Base-by-base conservation (phyloP, 768 basidiomycete species). In the Polyporus arcularius region DNA sequence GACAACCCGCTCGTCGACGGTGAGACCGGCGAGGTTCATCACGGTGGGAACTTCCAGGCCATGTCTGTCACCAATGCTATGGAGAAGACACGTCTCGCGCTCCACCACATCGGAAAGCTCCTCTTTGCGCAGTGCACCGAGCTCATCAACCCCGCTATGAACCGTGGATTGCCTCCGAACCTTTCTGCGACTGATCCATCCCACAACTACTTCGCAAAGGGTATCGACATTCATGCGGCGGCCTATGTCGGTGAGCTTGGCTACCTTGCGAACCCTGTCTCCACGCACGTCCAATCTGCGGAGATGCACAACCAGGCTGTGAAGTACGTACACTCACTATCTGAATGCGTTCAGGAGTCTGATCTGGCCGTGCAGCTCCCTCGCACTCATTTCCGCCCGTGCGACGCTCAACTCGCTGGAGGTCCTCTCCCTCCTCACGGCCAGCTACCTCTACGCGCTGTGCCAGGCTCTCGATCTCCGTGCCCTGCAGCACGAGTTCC, bases 301-400 rank as follows among this genome's bases (percentile, higher is more conserved):
- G 92, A 95, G 75, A 92, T 94, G 89, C 90, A 93, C 70, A 95
- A 95, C 66, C 93, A 95, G 73, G 89, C 93, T 46, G 84, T 95
- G 73, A 95, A 95, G 90, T 92, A 64, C 61, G 89, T 78, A 43
- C 47, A 28, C 4, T 11, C 3, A 42, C 39, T 31, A 21, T 15
- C 11, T 52, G 46, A 4, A 30, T 41, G 6, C 9, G 16, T 50
- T n/a, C 53, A 18, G 43, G 46, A 35, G 8, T 64, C 60, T 70
- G 18, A 69, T 62, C 40, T 46, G 53, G 16, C 52, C 10, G 7
- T 56, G 32, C 65, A 92, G 90, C 72, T 94, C 92, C 5, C 79
- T 95, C 56, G 93, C 93, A 0, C 77, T 95, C 64, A 86, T 94
- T 55, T 93, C 92, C 16, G 91, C 85, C 26, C 86, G 93, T 41